Base-by-base conservation (phyloP, 2,329 filamentous ascomycete species). In the Colletotrichum costaricense region DNA sequence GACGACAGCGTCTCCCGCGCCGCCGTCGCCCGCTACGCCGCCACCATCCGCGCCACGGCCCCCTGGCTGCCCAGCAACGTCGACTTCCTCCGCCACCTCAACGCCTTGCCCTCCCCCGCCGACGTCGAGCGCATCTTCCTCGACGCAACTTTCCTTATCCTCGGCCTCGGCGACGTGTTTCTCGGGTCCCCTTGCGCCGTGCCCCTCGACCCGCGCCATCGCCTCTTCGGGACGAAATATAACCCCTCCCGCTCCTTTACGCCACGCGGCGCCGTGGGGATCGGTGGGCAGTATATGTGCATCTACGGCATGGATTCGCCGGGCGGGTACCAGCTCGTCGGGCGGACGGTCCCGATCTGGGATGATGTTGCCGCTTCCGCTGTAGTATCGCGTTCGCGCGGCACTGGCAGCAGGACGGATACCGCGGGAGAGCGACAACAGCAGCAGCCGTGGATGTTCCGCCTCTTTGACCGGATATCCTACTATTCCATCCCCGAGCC, bases 21-120 rank as follows among this genome's bases (percentile, higher is more conserved):
- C 42, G 90, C 90, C 0, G 86, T 91, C 0, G 82, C 88, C 58
- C 85, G 91, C 4, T 93, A 93, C 79, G 88, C 88, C 78, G 88
- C 88, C 28, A 92, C 90, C 0, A 90, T 91, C 74, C 86, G 91
- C 7, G 85, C 88, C 1, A 86, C 90, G 62, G 91, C 91, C 0
- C 86, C 89, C 0, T 93, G 91, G 77, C 83, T 93, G 0, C 91
- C 91, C 0, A 88, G 90, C 75, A 92, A 92, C 67, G 83, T 92
- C 54, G 84, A 87, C 1, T 93, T 92, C 69, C 74, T 86, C 3
- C 78, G 81, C 63, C 73, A 76, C 56, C 75, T 83, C 12, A 84
- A 84, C 70, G 81, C 78, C 0, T 73, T 83, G 19, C 49, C 55
- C n/a, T 54, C 65, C 38, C 65, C 59, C 9, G 74, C 77, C 2